Evolutionary conservation across 208 protist genomes (phyloP).

Genomic region (Naegleria fowleri): DNA sequence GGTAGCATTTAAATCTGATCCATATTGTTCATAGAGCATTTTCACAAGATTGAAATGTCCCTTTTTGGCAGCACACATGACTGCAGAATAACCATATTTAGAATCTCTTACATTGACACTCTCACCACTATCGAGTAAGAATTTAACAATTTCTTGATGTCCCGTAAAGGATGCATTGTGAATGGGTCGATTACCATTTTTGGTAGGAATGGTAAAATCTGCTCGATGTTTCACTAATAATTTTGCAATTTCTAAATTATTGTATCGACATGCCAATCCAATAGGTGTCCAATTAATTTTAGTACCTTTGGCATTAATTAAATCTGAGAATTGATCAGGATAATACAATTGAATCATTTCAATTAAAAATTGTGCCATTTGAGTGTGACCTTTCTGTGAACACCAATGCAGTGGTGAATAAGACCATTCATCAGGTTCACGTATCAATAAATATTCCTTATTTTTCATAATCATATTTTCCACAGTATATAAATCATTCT

Average conservation of each 20-base stretch:
- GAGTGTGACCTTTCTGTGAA: constrained; percentile 8
- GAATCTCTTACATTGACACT: not conserved
- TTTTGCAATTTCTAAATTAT: not conserved
- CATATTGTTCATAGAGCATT: not conserved
- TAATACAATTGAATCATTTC: not conserved
- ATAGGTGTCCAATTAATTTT: constrained; percentile 16
- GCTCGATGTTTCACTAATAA: not conserved
- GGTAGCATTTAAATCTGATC: not conserved
- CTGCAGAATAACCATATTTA: constrained; percentile 6
- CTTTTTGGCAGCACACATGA: not conserved
- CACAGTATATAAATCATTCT: not conserved
- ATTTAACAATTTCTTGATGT: not conserved
- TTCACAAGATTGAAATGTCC: not conserved
- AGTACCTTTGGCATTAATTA: not conserved
- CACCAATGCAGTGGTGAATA: not conserved
- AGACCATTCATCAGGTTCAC: not conserved
- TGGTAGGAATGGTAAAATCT: not conserved
- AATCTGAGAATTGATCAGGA: not conserved
- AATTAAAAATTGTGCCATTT: not conserved
- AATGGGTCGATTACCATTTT: not conserved
- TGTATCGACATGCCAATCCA: not conserved
- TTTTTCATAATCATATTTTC: not conserved
- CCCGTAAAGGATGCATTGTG: not conserved
- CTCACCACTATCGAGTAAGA: not conserved
- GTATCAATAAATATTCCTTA: not conserved